phyloP scores from a whole-genome alignment of 495 filamentous ascomycete genomes.

The Haplographium delicatum region DNA sequence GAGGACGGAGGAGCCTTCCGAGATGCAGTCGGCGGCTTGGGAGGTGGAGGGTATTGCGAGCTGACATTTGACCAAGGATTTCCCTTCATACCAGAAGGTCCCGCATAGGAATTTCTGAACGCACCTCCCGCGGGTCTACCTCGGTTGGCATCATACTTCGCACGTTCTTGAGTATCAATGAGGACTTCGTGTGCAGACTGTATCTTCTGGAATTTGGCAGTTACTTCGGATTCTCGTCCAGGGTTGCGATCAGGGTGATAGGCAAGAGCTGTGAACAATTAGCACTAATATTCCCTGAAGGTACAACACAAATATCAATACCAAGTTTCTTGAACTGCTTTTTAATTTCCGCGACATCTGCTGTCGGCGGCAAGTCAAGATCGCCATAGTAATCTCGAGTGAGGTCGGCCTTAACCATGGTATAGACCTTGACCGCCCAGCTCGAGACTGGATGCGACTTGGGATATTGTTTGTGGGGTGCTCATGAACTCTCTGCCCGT shows the following conservation, averaged over 20 bases:
- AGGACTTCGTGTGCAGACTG: conserved; percentile 83
- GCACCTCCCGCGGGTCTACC: conserved; percentile 3
- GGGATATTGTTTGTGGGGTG: background rate
- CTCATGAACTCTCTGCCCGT: background rate
- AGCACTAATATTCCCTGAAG: too few relatives aligned
- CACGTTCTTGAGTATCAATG: conserved; percentile 56
- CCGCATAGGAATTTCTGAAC: conserved; percentile 27
- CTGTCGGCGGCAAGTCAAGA: conserved; percentile 59
- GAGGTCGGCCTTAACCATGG: conserved; percentile 71
- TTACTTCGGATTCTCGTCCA: conserved; percentile 71
- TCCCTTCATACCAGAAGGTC: conserved; percentile 37
- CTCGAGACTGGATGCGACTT: background rate
- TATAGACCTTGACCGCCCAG: conserved; percentile 19
- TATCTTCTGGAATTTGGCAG: conserved; percentile 76
- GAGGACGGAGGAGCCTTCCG: conserved; percentile 37
- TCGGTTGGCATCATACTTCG: conserved; percentile 75
- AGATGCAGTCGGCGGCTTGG: conserved; percentile 32
- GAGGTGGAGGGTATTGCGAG: conserved; percentile 43
- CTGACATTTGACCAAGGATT: conserved; percentile 47
- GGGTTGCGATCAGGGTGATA: conserved; percentile 90
- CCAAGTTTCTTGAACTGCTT: conserved; percentile 83
- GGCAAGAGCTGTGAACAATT: conserved; percentile 65
- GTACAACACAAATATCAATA: too few relatives aligned
- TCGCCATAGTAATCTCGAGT: conserved; percentile 83
- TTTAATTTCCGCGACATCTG: conserved; percentile 68